Conservation (phyloP, 2,329 filamentous ascomycete genomes). For the Fusarium virguliforme region DNA sequence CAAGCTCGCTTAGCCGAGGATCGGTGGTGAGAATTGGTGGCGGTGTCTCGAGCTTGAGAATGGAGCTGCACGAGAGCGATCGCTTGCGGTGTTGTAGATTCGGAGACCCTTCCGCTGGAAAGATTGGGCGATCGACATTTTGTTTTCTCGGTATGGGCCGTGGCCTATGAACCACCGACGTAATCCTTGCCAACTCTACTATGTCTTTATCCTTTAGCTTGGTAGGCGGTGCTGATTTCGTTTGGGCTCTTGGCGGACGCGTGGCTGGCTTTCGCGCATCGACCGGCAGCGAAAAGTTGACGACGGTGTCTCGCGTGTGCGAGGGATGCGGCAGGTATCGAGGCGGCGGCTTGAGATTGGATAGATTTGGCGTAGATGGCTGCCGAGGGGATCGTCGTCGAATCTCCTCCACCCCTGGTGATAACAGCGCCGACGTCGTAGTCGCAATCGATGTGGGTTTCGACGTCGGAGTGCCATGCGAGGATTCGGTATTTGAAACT, state of each 20-base stretch:
- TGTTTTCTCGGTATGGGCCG: constrained; percentile 69
- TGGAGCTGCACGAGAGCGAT: constrained; percentile 66
- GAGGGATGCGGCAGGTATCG: constrained; percentile 19
- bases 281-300: constrained; percentile 48
- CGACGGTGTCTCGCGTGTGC: constrained; percentile 25
- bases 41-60: constrained; percentile 66
- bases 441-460: constrained; percentile 55
- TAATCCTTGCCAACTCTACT: constrained; percentile 23
- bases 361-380: constrained; percentile 37
- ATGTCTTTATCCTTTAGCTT: constrained; percentile 39
- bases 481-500: constrained; percentile 12
- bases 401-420: constrained; percentile 66
- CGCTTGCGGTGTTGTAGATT: constrained; percentile 62
- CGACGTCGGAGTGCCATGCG: constrained; percentile 15
- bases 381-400: constrained; percentile 68
- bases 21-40: constrained; percentile 61
- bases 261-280: constrained; percentile 46
- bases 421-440: constrained; percentile 66
- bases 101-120: constrained; percentile 61
- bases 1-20: constrained; percentile 64
- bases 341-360: constrained; percentile 31
- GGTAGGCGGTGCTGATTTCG: constrained; percentile 42
- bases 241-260: constrained; percentile 39
- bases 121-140: constrained; percentile 64
- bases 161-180: constrained; percentile 67